Evolutionary conservation across 805 yeast genomes (phyloP), one percentile per base, ranked within the genome.

Genomic region (Starmera quercuum): DNA sequence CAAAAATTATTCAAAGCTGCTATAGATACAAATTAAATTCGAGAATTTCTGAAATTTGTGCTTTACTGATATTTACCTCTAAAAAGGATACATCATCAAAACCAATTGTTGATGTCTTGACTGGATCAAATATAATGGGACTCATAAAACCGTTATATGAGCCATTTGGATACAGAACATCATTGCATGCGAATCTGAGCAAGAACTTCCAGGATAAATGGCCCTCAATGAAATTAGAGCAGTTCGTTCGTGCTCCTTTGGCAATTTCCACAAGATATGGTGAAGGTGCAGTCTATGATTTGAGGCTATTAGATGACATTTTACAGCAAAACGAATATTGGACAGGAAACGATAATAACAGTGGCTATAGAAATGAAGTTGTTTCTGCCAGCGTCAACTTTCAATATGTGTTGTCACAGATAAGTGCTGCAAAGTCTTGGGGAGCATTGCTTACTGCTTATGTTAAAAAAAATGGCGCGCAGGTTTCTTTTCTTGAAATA

Each of bases 361-460:
- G 38, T 1, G 66, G 67, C 1, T 56, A 72, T 23, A 64, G 77
- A 37, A 59, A 63, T 4, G 71, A 69, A 26, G 66, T 85, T 5
- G 54, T 71, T 3, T 63, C 67, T 2, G 75, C 82, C 1, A 78
- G 87, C 39, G 54, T 77, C 29, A 78, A 79, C 45, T 49, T 76
- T 31, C 85, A 85, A 40, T 68, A 66, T 44, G 67, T 75, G 7
- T 68, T 76, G 26, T 69, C 88, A 2, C 95, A 86, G 47, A 63
- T 78, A 12, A 63, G 73, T 4, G 71, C 83, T 15, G 81, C 85
- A 4, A 80, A 79, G 45, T 71, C 94, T 0, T 76, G 84, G 71
- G 87, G 90, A 32, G 86, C 92, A 2, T 61, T 87, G 22, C 41
- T 85, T 16, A 77, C 90, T 0, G 73, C 90, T 0, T 78, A 62